A percentile compares a stretch with the other conserved stretches of the same genome.
Conservation (phyloP, 441 rosid species). For the Adansonia madagascariensis region DNA sequence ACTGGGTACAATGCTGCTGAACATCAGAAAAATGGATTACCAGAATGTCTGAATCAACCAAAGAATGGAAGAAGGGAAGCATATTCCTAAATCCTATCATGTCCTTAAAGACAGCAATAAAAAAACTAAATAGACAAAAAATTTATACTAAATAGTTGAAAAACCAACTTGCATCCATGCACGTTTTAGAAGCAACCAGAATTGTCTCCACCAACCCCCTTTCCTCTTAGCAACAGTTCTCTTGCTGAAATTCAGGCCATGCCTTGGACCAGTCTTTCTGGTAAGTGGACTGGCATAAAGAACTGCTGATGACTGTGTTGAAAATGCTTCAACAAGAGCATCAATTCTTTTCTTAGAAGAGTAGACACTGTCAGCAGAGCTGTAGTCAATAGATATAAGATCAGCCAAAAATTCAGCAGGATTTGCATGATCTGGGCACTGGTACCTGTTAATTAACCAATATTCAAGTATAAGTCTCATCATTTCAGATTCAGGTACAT, state of each 20-base stretch:
- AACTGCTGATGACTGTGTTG: conserved; percentile 55
- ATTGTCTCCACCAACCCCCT: conserved; percentile 87
- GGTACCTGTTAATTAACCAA: conserved; percentile 55
- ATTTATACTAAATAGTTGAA: conserved; percentile 22
- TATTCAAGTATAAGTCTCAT: conserved; percentile 21
- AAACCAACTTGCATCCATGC: conserved; percentile 93
- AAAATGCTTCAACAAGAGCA: conserved; percentile 82
- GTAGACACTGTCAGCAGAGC: conserved; percentile 76
- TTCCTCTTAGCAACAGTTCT: conserved; percentile 50
- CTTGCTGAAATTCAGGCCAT: conserved; percentile 43
- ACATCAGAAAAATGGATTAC: conserved; percentile 8
- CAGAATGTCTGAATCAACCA: conserved; percentile 8
- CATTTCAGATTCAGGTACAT: conserved; percentile 21
- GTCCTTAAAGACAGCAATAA: conserved; percentile 18
- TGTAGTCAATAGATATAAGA: conserved; percentile 91
- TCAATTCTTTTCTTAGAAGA: conserved; percentile 83
- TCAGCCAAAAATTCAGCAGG: conserved; percentile 99
- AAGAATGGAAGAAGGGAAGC: not conserved
- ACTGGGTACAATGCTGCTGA: conserved; percentile 7
- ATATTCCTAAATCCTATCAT: conserved; percentile 10
- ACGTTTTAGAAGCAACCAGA: conserved; percentile 79
- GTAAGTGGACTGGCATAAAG: conserved; percentile 72
- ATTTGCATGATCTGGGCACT: conserved; percentile 81
- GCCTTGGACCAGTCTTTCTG: conserved; percentile 38
- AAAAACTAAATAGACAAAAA: conserved; percentile 15